A percentile compares a stretch with the other conserved stretches of the same genome.
Conservation (phyloP, 441 rosid species). For the Adansonia grandidieri region DNA sequence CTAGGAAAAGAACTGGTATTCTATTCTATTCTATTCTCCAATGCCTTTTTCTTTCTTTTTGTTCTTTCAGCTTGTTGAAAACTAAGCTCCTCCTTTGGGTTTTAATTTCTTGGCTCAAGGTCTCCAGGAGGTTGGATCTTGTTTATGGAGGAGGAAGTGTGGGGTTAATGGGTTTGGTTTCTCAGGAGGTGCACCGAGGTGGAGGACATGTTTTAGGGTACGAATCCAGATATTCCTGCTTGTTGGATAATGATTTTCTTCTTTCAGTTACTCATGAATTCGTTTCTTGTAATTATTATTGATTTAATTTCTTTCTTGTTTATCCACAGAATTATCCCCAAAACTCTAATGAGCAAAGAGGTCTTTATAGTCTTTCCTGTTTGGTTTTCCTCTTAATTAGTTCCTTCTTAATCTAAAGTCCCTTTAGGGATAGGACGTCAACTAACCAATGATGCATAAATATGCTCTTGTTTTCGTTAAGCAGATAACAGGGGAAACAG, state of each 20-base stretch:
- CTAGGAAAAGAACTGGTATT: conserved; percentile 60
- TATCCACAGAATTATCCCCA: conserved; percentile 58
- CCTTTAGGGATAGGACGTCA: conserved; percentile 30
- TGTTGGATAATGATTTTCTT: conserved; percentile 10
- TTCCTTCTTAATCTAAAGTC: conserved; percentile 22
- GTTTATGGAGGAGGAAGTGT: conserved; percentile 76
- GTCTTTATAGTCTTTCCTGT: conserved; percentile 31
- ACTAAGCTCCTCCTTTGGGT: not conserved
- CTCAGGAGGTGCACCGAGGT: conserved; percentile 63
- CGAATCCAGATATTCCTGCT: not conserved
- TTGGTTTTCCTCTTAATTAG: conserved; percentile 16
- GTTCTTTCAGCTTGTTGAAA: no score
- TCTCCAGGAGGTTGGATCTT: conserved; percentile 56
- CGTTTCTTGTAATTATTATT: no score
- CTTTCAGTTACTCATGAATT: conserved; percentile 1
- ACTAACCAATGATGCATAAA: conserved; percentile 24
- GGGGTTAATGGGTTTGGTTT: conserved; percentile 69
- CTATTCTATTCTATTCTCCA: not conserved
- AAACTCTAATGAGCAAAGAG: conserved; percentile 63
- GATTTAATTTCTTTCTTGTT: no score
- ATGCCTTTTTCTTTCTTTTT: not conserved
- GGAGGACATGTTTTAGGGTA: conserved; percentile 71
- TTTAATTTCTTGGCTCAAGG: conserved; percentile 32
- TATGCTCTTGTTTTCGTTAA: not conserved
- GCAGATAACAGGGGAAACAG: conserved; percentile 65